Base-by-base conservation (phyloP, 2,329 filamentous ascomycete genomes). In the Cryphonectria japonica region DNA sequence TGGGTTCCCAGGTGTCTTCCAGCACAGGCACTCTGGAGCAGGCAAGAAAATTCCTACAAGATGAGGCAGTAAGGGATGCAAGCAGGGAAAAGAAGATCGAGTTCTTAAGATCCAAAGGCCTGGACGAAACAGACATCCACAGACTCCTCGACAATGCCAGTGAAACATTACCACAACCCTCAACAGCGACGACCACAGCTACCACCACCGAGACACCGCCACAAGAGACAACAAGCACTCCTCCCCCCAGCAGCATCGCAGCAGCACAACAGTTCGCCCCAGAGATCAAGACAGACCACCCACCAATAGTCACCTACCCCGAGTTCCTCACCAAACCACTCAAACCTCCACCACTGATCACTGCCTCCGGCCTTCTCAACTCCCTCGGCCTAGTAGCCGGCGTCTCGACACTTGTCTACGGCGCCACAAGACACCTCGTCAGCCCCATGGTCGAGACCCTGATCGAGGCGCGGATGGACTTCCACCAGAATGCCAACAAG, bases 21-120 rank as follows among this genome's bases (percentile, higher is more conserved):
- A 54, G 71, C 72, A 8, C 65, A 75, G 77, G 46, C 60, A 78
- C 76, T 39, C 68, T 93, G 50, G 89, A 93, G 22, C 89, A 94
- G 77, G 94, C 94, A 39, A 86, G 87, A 60, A 88, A 85, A 68
- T 98, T 97, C 78, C 86, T 98, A 4, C 84, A 92, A 66, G 91
- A 97, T 72, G 89, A 92, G 9, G 85, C 86, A 29, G 92, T 97
- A 70, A 89, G 87, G 71, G 83, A 91, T 79, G 89, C 91, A 46
- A 85, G 91, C 0, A 85, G 86, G 61, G 91, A 93, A 69, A 91
- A 89, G 80, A 97, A 97, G 82, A 84, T 87, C 29, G 87, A 88
- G 9, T 97, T 97, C 75, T 83, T 98, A 1, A 86, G 90, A 77
- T 88, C 88, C 66, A 98, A 98, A 79, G 93, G 93, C 3, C 83